Conservation (phyloP, 164 flowering plant species). For the Pachysandra terminalis region DNA sequence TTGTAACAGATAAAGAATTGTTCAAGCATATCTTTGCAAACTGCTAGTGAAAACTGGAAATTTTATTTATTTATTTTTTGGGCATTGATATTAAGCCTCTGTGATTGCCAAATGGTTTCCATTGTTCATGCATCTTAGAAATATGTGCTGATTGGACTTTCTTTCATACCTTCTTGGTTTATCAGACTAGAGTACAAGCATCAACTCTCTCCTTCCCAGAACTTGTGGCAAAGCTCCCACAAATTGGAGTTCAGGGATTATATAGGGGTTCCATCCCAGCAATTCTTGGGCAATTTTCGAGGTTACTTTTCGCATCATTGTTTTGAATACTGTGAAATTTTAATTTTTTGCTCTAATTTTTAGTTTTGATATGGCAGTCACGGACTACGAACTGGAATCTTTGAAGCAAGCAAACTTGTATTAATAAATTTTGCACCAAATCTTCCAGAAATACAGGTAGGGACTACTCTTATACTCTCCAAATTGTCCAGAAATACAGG, state of each 20-base stretch:
- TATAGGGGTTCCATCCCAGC: slow-evolving; percentile 96
- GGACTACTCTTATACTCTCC: no score
- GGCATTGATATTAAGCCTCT: no score
- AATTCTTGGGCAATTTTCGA: slow-evolving; percentile 89
- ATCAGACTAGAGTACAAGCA: slow-evolving; percentile 94
- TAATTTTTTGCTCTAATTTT: slow-evolving; percentile 5
- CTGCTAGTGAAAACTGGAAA: neutral
- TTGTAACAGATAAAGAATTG: neutral
- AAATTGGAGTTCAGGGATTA: slow-evolving; percentile 77
- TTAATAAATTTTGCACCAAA: slow-evolving; percentile 80
- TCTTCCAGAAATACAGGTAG: slow-evolving; percentile 90
- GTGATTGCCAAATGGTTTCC: no score
- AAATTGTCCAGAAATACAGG: slow-evolving; percentile 87
- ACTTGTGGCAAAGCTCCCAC: slow-evolving; percentile 71
- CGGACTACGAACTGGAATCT: slow-evolving; percentile 97
- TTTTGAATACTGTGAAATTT: slow-evolving; percentile 5
- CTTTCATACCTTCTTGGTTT: slow-evolving; percentile 13
- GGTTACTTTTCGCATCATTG: slow-evolving; percentile 37
- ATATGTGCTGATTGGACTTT: neutral
- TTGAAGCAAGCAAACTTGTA: slow-evolving; percentile 85
- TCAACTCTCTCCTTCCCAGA: slow-evolving; percentile 89
- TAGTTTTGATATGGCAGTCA: slow-evolving; percentile 55
- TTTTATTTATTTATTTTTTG: neutral
- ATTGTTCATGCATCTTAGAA: no score
- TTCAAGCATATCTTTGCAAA: neutral